Conservation (phyloP, 495 filamentous ascomycete species). For the Friedmanniomyces simplex region DNA sequence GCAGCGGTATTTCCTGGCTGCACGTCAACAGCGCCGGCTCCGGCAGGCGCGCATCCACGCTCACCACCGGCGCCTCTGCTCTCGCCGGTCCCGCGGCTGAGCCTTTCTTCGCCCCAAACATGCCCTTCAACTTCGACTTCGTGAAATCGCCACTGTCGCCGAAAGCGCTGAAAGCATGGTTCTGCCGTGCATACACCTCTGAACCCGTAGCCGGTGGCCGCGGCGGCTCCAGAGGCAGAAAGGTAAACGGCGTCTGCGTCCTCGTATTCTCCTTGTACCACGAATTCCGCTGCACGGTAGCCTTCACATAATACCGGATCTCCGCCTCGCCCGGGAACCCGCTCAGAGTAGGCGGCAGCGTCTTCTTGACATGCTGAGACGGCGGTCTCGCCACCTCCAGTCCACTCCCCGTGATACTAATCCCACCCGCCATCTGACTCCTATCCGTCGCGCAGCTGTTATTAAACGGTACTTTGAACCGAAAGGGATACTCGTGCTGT, state of each 20-base stretch:
- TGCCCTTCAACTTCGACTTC: constrained; percentile 37
- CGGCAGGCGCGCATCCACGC: constrained; percentile 71
- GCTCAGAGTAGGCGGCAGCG: constrained; percentile 75
- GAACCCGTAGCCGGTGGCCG: constrained; percentile 52
- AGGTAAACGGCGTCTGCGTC: constrained; percentile 53
- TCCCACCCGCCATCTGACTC: constrained; percentile 43
- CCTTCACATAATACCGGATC: constrained; percentile 88
- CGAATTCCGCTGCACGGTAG: constrained; percentile 69
- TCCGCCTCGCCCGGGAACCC: constrained; percentile 75
- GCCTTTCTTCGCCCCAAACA: constrained; percentile 38
- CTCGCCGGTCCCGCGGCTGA: not conserved
- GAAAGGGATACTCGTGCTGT: constrained; percentile 78
- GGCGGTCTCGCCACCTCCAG: constrained; percentile 46
- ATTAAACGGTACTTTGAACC: constrained; percentile 91
- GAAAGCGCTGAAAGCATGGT: constrained; percentile 58
- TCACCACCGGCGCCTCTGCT: constrained; percentile 38
- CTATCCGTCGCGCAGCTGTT: constrained; percentile 62
- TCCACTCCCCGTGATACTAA: constrained; percentile 45
- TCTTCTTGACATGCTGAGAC: constrained; percentile 63
- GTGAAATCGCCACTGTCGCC: constrained; percentile 20
- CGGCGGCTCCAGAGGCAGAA: constrained; percentile 87
- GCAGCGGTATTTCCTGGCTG: constrained; percentile 71
- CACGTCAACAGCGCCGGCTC: constrained; percentile 85
- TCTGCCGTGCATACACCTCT: constrained; percentile 74
- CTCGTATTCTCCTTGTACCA: constrained; percentile 82